Base-by-base conservation (phyloP, 768 basidiomycete species). In the Mycena vitilis region DNA sequence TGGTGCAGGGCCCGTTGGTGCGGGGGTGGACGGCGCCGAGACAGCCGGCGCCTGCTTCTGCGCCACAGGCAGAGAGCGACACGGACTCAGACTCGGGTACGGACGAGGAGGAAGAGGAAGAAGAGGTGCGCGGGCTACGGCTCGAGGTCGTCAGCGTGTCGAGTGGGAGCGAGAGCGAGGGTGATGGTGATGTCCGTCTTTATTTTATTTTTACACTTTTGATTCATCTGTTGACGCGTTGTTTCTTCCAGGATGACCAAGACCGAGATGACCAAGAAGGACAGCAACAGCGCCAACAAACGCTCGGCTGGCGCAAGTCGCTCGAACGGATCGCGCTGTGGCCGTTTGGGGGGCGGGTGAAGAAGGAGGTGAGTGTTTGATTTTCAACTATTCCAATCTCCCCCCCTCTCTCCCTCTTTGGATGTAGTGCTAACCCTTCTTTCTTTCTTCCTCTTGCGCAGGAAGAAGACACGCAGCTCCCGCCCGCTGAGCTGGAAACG, bases 61-160 rank as follows among this genome's bases (percentile, higher is more conserved):
- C 5, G 30, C 30, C 2, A 5, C 30, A 30, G 5, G 30, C 30
- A 30, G 30, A 30, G 30, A 30, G 30, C 30, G 30, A n/a, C n/a
- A n/a, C n/a, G n/a, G n/a, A 30, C 30, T 30, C 30, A 5, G 30
- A 30, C 30, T 30, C 30, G 30, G 30, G 30, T 10, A 40, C 40
- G 40, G 40, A 40, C 40, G 40, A 40, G 15, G 40, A 40, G 15
- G 40, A 10, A 15, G 40, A 40, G 15, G 83, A 87, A 52, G 83
- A 81, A 54, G 81, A 84, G 61, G 86, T 88, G 42, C 76, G 79
- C 52, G 82, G 81, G 48, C 83, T 88, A 58, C 86, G 88, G 65
- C 82, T 87, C 75, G 89, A 88, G 56, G 82, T 82, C 2, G 60
- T 84, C 37, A 82, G 78, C 25, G 76, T 71, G 15, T 71, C 77